Percentiles rank a stretch among this genome's conserved stretches.
phyloP scores from a whole-genome alignment of 148 eudicot species.

The Fagopyrum homotropicum region DNA sequence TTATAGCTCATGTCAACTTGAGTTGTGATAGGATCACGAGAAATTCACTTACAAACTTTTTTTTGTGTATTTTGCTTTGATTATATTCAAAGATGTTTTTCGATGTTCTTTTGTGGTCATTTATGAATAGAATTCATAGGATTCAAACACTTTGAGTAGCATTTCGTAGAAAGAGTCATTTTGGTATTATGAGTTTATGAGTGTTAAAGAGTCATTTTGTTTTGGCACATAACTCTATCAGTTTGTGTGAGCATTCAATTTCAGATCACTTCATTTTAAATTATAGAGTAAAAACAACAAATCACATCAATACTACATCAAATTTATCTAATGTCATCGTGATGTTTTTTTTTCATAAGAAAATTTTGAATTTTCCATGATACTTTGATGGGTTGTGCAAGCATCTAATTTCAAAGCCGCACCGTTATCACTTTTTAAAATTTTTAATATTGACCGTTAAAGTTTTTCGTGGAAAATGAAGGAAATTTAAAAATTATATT shows the following conservation, averaged over 20 bases:
- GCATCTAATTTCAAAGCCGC: no score
- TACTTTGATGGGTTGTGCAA: no score
- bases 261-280: background rate
- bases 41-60: background rate
- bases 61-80: background rate
- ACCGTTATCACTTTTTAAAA: no score
- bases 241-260: background rate
- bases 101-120: background rate
- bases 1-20: background rate
- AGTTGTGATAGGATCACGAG: background rate
- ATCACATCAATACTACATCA: background rate
- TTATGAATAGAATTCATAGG: no score
- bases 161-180: background rate
- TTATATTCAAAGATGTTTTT: background rate
- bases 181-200: background rate
- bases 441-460: background rate
- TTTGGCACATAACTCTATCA: no score
- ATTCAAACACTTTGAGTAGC: no score
- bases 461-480: background rate
- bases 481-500: background rate
- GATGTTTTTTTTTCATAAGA: no score
- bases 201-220: background rate
- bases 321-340: no score
- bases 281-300: no score
- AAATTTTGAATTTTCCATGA: no score